Percentiles rank a stretch among this genome's conserved stretches.
Evolutionary conservation across 345 rosid genomes (phyloP).

Genomic region (Firmiana major): DNA sequence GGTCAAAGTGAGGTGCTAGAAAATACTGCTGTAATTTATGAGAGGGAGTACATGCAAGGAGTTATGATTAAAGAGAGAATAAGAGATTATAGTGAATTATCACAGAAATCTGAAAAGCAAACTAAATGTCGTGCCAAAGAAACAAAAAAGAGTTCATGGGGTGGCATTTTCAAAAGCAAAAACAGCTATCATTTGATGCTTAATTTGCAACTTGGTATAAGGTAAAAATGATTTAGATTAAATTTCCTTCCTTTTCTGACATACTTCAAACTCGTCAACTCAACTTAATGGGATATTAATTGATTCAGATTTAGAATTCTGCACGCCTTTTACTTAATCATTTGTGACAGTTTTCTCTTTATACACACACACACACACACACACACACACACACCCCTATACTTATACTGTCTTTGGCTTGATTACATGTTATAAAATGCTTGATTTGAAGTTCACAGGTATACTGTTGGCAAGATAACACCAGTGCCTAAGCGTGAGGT

Average conservation of each 20-base stretch:
- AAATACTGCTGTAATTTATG: slow-evolving; percentile 42
- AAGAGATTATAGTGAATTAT: slow-evolving; percentile 32
- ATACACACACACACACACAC: no score
- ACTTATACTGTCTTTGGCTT: not conserved
- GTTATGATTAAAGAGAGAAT: slow-evolving; percentile 64
- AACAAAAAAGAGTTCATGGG: slow-evolving; percentile 38
- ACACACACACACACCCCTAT: no score
- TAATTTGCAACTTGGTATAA: slow-evolving; percentile 94
- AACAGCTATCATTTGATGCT: slow-evolving; percentile 72
- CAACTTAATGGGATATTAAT: not conserved
- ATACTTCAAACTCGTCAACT: not conserved
- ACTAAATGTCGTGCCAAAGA: slow-evolving; percentile 43
- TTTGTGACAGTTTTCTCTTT: not conserved
- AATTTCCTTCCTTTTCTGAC: not conserved
- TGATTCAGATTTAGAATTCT: not conserved
- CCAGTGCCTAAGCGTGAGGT: slow-evolving; percentile 91
- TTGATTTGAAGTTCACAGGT: slow-evolving; percentile 59
- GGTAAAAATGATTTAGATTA: slow-evolving; percentile 40
- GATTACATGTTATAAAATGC: slow-evolving; percentile 17
- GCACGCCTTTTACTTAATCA: not conserved
- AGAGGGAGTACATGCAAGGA: slow-evolving; percentile 94
- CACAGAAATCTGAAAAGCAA: slow-evolving; percentile 39
- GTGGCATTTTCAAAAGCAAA: slow-evolving; percentile 39
- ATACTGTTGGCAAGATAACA: slow-evolving; percentile 92
- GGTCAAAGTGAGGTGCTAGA: slow-evolving; percentile 43